A percentile compares a stretch with the other conserved stretches of the same genome.
These are phyloP conservation scores for Malus hybrid DNA, from an alignment of 331 rosid species.

Conservation along the genomic window DNA sequence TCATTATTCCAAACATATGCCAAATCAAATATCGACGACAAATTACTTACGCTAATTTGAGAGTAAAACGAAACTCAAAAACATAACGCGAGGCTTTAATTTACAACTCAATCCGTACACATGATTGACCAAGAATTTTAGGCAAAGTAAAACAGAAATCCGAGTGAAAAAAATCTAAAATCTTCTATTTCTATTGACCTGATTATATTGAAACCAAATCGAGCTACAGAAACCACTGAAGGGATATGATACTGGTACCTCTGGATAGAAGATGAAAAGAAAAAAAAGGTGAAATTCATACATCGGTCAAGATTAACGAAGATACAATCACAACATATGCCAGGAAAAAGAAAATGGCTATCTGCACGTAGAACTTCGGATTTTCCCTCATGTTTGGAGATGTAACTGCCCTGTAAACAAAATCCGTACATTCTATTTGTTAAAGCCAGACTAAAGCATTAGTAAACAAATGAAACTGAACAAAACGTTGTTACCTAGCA, in stretches of 20 bases:
- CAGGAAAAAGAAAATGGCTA: slow-evolving; percentile 84
- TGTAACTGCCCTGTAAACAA: slow-evolving; percentile 83
- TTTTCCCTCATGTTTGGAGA: slow-evolving; percentile 97
- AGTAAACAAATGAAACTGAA: background rate
- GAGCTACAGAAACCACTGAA: background rate
- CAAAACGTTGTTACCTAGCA: slow-evolving; percentile 53
- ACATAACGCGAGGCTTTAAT: background rate
- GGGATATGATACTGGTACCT: background rate
- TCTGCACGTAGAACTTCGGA: slow-evolving; percentile 82
- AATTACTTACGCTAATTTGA: background rate
- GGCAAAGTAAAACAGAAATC: background rate
- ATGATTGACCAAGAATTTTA: background rate
- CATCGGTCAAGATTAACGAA: slow-evolving; percentile 83
- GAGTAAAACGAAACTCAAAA: background rate
- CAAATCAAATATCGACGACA: background rate
- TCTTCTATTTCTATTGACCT: background rate
- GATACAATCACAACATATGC: slow-evolving; percentile 96
- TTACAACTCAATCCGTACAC: background rate
- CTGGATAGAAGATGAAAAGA: background rate
- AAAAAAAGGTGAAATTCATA: slow-evolving; percentile 23
- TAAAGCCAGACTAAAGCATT: background rate
- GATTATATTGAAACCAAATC: background rate
- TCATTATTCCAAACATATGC: background rate
- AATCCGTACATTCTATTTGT: background rate
- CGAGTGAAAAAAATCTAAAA: background rate